Evolutionary conservation across 2,329 filamentous ascomycete species (phyloP).

Genomic region (Alternaria solani): DNA sequence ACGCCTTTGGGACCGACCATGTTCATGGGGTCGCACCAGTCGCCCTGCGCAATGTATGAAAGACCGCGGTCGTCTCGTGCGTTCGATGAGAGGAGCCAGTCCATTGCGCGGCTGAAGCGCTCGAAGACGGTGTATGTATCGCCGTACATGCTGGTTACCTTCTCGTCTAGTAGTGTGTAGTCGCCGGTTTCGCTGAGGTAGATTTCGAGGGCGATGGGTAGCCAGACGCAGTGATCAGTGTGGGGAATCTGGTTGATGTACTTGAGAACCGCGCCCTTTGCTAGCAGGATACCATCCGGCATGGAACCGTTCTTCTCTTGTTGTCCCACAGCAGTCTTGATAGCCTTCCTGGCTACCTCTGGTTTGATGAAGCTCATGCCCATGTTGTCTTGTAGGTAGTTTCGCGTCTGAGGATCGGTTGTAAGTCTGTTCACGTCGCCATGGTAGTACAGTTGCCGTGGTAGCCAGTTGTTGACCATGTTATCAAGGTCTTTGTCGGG

Average conservation of each 20-base stretch:
- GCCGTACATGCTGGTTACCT: slow-evolving; percentile 55
- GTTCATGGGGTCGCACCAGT: slow-evolving; percentile 70
- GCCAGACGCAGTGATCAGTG: slow-evolving; percentile 67
- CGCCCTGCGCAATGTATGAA: slow-evolving; percentile 66
- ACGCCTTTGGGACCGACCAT: slow-evolving; percentile 68
- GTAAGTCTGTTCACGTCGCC: slow-evolving; percentile 67
- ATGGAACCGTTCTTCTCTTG: slow-evolving; percentile 65
- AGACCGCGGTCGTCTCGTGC: slow-evolving; percentile 63
- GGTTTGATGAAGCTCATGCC: slow-evolving; percentile 67
- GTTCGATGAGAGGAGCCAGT: slow-evolving; percentile 59
- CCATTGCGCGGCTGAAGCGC: slow-evolving; percentile 65
- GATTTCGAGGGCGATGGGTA: slow-evolving; percentile 63
- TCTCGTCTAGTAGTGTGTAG: slow-evolving; percentile 59
- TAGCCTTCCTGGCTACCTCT: slow-evolving; percentile 57
- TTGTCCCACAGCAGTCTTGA: slow-evolving; percentile 61
- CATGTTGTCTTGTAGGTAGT: slow-evolving; percentile 69
- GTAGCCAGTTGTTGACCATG: slow-evolving; percentile 67
- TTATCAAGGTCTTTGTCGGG: slow-evolving; percentile 65
- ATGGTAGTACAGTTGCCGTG: slow-evolving; percentile 66
- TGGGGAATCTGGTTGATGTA: slow-evolving; percentile 70
- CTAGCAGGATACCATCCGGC: slow-evolving; percentile 65
- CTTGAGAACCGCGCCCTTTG: slow-evolving; percentile 64
- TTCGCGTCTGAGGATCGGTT: slow-evolving; percentile 66
- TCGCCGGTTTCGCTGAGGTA: slow-evolving; percentile 66
- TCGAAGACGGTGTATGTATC: slow-evolving; percentile 62